Evolutionary conservation across 2,329 filamentous ascomycete genomes (phyloP).

Genomic region (Diaporthe australafricana): DNA sequence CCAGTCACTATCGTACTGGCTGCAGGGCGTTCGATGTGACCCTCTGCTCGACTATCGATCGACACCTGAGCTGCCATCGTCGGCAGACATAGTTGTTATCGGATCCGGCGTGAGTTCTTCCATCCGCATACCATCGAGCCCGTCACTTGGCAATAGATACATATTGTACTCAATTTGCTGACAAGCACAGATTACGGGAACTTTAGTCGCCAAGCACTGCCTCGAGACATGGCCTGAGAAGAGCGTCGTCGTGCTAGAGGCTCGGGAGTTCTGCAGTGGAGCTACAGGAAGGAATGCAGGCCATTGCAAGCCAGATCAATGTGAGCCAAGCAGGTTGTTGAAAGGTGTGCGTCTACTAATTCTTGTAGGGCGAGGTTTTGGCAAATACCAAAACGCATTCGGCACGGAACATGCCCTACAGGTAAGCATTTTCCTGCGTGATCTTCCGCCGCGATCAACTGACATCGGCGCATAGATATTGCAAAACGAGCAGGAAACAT

Average conservation of each 20-base stretch:
- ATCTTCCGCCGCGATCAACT: neutral
- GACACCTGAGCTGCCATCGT: neutral
- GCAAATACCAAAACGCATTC: conserved; percentile 21
- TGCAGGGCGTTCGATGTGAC: conserved; percentile 2
- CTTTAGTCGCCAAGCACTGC: conserved; percentile 35
- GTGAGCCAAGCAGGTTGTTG: neutral
- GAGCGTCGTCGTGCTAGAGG: conserved; percentile 38
- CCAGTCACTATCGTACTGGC: conserved; percentile 14
- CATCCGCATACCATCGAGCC: neutral
- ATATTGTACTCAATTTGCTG: fast-evolving
- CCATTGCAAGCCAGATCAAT: conserved; percentile 27
- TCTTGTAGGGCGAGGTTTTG: conserved; percentile 12
- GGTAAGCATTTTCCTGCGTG: neutral
- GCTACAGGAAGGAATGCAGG: conserved; percentile 35
- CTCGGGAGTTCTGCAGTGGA: conserved; percentile 38
- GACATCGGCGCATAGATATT: neutral
- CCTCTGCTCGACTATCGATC: conserved; percentile 6
- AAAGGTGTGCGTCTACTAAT: fast-evolving
- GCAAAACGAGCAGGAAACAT: conserved; percentile 3
- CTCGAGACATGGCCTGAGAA: conserved; percentile 36
- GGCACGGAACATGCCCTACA: neutral
- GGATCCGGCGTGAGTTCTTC: conserved; percentile 12
- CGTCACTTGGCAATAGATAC: fast-evolving
- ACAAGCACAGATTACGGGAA: conserved; percentile 30
- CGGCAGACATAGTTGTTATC: conserved; percentile 11